These are phyloP conservation scores for Malus fusca DNA, from an alignment of 306 rosid species.

Conservation along the genomic window DNA sequence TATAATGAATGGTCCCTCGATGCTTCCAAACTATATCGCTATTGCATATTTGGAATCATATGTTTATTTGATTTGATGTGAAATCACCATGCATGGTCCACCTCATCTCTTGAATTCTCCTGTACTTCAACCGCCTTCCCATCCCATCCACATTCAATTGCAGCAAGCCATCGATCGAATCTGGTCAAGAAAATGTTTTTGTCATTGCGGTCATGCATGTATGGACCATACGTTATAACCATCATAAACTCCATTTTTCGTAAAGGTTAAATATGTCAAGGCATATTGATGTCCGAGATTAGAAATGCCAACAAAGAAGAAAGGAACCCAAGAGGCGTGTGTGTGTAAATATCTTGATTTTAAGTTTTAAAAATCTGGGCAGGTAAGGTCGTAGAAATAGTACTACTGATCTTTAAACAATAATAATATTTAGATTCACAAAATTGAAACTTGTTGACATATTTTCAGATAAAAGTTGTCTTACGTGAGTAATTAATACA, in stretches of 20 bases:
- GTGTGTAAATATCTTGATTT: not conserved
- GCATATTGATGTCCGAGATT: not conserved
- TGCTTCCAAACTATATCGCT: not conserved
- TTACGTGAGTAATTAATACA: no score
- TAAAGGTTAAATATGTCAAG: not conserved
- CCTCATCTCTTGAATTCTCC: no score
- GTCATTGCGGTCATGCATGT: not conserved
- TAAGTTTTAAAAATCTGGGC: not conserved
- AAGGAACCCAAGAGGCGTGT: not conserved
- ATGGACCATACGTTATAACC: not conserved
- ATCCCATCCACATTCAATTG: not conserved
- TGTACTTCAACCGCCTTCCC: no score
- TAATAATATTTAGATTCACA: no score
- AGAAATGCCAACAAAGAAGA: not conserved
- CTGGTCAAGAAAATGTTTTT: not conserved
- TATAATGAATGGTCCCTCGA: not conserved
- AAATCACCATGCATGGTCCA: not conserved
- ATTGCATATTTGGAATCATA: slow-evolving; percentile 2
- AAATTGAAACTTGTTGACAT: not conserved
- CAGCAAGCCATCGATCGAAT: not conserved
- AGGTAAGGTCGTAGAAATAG: not conserved
- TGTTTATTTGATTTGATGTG: not conserved
- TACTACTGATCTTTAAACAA: no score
- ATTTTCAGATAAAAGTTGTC: no score
- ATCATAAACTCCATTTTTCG: not conserved